A percentile compares a stretch with the other conserved stretches of the same genome.
Evolutionary conservation across 139 green algal species (phyloP).

Genomic region (Chlamydomonas asymmetrica): DNA sequence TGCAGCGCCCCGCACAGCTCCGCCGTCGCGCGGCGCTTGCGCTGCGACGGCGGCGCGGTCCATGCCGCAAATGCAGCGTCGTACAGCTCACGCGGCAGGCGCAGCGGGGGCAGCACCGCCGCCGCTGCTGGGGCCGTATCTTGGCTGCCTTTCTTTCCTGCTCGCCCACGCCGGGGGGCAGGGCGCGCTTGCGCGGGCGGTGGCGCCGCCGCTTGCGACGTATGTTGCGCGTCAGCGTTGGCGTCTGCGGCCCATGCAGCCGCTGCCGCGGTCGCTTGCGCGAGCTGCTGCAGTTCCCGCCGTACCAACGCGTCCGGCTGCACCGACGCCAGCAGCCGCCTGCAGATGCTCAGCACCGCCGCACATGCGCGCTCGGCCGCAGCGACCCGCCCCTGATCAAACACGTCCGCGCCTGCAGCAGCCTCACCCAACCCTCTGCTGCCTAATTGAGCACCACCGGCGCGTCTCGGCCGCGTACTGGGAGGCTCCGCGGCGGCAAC

Average conservation of each 20-base stretch:
- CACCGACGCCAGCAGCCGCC: not conserved
- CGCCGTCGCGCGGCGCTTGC: constrained; percentile 39
- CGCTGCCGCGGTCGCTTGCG: constrained; percentile 31
- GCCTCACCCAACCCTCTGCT: no score
- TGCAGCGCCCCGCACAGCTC: constrained; percentile 18
- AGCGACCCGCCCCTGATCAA: no score
- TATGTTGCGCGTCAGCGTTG: no score
- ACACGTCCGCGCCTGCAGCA: no score
- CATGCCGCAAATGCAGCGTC: not conserved
- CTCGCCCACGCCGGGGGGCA: not conserved
- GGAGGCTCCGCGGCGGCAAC: no score
- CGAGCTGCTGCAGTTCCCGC: constrained; percentile 52
- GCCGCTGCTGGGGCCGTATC: not conserved
- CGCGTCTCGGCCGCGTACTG: no score
- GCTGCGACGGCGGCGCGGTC: constrained; percentile 39
- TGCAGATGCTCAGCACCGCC: no score
- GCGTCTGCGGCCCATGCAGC: not conserved
- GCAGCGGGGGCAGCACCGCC: not conserved
- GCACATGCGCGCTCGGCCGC: no score
- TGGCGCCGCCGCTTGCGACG: no score
- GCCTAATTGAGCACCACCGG: no score
- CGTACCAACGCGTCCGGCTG: constrained; percentile 34
- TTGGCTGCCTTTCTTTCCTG: not conserved
- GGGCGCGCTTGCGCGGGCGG: not conserved
- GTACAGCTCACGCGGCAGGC: constrained; percentile 5